A percentile compares a stretch with the other conserved stretches of the same genome.
phyloP scores from a whole-genome alignment of 192 early-diverging fungal species.

The Backusella tuberculispora region DNA sequence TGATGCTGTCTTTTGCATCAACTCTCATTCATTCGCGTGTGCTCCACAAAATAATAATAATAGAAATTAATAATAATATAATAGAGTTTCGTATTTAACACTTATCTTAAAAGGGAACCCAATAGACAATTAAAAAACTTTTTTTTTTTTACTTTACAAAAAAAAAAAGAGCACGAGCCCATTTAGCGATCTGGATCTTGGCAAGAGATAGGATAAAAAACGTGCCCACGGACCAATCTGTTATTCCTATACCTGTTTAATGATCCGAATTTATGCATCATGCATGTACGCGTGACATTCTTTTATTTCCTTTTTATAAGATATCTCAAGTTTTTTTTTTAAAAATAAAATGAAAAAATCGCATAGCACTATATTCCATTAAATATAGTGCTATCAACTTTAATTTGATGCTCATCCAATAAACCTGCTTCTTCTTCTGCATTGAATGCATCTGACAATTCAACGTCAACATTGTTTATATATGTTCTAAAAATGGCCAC shows the following conservation, averaged over 20 bases:
- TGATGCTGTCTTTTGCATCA: slow-evolving; percentile 16
- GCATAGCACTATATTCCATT: not conserved
- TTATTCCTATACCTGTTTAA: slow-evolving; percentile 12
- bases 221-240: not conserved
- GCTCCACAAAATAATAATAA: slow-evolving; percentile 6
- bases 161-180: slow-evolving; percentile 4
- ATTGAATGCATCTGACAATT: slow-evolving; percentile 36
- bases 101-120: not conserved
- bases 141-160: not conserved
- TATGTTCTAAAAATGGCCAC: slow-evolving; percentile 42
- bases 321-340: no score
- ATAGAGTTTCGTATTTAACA: not conserved
- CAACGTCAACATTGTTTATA: slow-evolving; percentile 37
- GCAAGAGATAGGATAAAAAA: not conserved
- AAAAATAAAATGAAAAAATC: not conserved
- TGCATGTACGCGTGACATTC: slow-evolving; percentile 13
- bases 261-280: slow-evolving; percentile 13
- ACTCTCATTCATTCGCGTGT: slow-evolving; percentile 14
- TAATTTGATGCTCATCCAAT: slow-evolving; percentile 2
- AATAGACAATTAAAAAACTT: not conserved
- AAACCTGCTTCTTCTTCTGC: slow-evolving; percentile 45
- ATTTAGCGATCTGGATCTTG: slow-evolving; percentile 1
- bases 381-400: slow-evolving; percentile 5
- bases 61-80: not conserved
- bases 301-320: slow-evolving; percentile 6